phyloP scores from a whole-genome alignment of 2,329 filamentous ascomycete species.

The Nectriaceae sp. region DNA sequence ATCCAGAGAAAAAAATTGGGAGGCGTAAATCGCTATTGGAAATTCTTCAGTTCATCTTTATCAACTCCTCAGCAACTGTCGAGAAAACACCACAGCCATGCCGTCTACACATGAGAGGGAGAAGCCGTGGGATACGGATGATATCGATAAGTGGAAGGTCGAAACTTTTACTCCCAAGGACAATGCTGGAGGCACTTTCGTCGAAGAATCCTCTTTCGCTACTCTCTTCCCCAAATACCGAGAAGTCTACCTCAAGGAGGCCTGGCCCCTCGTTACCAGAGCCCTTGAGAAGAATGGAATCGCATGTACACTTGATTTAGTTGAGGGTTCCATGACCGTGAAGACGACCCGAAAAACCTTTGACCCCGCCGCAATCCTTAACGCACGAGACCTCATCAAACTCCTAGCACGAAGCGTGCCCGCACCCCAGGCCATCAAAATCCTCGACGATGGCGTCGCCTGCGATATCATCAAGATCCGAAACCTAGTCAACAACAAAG shows the following conservation, averaged over 20 bases:
- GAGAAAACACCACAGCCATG: constrained; percentile 52
- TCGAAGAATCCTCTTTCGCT: constrained; percentile 88
- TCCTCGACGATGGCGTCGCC: constrained; percentile 87
- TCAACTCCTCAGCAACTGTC: neutral
- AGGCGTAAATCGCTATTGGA: constrained; percentile 6
- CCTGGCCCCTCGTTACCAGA: constrained; percentile 89
- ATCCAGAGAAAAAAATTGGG: constrained; percentile 28
- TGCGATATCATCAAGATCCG: constrained; percentile 97
- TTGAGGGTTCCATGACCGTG: constrained; percentile 95
- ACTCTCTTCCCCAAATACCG: constrained; percentile 94
- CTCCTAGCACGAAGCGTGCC: constrained; percentile 89
- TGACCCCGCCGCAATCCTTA: constrained; percentile 90
- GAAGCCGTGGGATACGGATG: constrained; percentile 94
- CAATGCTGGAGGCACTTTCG: constrained; percentile 82
- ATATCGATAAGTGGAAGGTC: constrained; percentile 96
- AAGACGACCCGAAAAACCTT: constrained; percentile 91
- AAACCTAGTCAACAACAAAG: constrained; percentile 87
- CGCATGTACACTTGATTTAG: constrained; percentile 87
- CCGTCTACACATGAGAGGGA: constrained; percentile 87
- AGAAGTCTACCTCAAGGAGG: constrained; percentile 88
- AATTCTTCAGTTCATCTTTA: constrained; percentile 7
- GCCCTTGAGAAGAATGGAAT: constrained; percentile 86
- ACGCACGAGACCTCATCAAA: constrained; percentile 92
- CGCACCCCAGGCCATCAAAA: constrained; percentile 89
- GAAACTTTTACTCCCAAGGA: constrained; percentile 84